These are phyloP conservation scores for Penicillium hordei DNA, from an alignment of 2,329 filamentous ascomycete species.

Conservation along the genomic window DNA sequence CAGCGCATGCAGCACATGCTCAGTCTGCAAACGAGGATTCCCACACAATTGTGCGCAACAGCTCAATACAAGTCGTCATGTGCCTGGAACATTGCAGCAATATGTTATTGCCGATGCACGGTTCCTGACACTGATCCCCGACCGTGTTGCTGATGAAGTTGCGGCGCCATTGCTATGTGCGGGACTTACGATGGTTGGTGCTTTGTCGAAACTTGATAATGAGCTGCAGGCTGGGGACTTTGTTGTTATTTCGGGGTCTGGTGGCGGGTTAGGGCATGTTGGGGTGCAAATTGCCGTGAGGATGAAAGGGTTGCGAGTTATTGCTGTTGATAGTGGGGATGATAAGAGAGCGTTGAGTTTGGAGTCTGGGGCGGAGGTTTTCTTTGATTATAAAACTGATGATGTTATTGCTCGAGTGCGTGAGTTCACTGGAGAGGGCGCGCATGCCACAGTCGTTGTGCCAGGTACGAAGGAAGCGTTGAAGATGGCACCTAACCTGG, in stretches of 20 bases:
- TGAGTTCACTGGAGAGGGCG: conserved; percentile 23
- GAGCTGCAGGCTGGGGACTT: conserved; percentile 30
- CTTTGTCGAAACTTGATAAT: conserved; percentile 18
- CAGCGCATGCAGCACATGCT: conserved; percentile 25
- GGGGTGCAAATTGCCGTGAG: conserved; percentile 53
- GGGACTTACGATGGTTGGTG: conserved; percentile 25
- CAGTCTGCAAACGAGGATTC: conserved; percentile 21
- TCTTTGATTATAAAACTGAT: conserved; percentile 24
- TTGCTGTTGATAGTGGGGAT: conserved; percentile 39
- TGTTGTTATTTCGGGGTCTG: conserved; percentile 51
- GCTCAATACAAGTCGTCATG: conserved; percentile 26
- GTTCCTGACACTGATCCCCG: conserved; percentile 22
- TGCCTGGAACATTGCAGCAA: conserved; percentile 29
- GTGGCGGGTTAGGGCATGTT: conserved; percentile 56
- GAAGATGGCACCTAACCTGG: conserved; percentile 17
- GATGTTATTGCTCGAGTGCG: conserved; percentile 21
- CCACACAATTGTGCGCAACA: conserved; percentile 24
- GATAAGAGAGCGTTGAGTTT: conserved; percentile 22
- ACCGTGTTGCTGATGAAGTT: conserved; percentile 16
- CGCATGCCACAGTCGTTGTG: conserved; percentile 24
- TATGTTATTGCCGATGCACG: conserved; percentile 26
- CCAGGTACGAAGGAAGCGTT: conserved; percentile 24
- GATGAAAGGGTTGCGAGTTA: conserved; percentile 59
- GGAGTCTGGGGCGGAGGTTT: conserved; percentile 20
- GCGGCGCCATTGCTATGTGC: conserved; percentile 24